These are phyloP conservation scores for Calonectria montana DNA, from an alignment of 2,329 filamentous ascomycete genomes.

Conservation along the genomic window DNA sequence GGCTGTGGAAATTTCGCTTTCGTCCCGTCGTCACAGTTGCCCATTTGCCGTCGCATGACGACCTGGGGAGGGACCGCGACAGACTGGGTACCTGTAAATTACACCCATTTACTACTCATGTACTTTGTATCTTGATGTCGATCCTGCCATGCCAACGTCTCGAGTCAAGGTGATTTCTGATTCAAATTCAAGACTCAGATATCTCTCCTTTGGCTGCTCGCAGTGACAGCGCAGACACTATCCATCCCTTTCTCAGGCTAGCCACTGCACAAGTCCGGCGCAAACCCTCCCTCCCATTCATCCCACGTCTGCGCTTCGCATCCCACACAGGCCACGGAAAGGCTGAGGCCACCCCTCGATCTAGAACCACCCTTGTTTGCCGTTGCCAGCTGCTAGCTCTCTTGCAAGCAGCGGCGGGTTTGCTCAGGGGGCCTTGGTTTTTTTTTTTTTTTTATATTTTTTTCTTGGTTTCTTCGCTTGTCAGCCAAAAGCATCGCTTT, in stretches of 20 bases:
- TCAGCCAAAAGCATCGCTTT: constrained; percentile 31
- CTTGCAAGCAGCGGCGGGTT: constrained; percentile 40
- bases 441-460: constrained; percentile 20
- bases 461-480: constrained; percentile 30
- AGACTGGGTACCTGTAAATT: constrained; percentile 17
- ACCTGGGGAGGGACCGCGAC: background rate
- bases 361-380: constrained; percentile 43
- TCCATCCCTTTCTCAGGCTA: constrained; percentile 13
- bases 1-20: constrained; percentile 25
- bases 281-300: constrained; percentile 5
- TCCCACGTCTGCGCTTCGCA: constrained; percentile 1
- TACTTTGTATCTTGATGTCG: constrained; percentile 20
- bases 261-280: constrained; percentile 15
- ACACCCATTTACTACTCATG: constrained; percentile 7
- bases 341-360: constrained; percentile 45
- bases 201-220: background rate
- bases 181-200: constrained; percentile 13
- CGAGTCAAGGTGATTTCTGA: constrained; percentile 8
- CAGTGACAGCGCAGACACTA: background rate
- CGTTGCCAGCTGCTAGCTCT: constrained; percentile 37
- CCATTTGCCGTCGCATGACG: constrained; percentile 12
- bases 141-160: constrained; percentile 22
- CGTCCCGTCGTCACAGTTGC: constrained; percentile 15
- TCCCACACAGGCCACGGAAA: constrained; percentile 30
- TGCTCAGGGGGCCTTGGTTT: constrained; percentile 41